A percentile compares a stretch with the other conserved stretches of the same genome.
These are phyloP conservation scores for Arthrobotrys musiformis DNA, from an alignment of 2,329 filamentous ascomycete species.

Conservation along the genomic window DNA sequence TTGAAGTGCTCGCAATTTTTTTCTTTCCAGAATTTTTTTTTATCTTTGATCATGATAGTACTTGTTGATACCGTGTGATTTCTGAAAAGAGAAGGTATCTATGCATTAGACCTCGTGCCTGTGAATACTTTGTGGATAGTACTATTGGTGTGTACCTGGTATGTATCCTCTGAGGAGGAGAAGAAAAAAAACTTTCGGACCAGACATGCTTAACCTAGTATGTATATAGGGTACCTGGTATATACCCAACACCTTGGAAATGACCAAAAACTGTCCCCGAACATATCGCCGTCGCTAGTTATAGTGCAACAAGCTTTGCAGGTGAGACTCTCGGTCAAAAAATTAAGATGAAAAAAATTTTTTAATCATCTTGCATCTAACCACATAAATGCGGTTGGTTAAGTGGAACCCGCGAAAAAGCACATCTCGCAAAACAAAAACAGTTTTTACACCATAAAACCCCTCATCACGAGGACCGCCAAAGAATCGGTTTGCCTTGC, in stretches of 20 bases:
- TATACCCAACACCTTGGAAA: constrained; percentile 14
- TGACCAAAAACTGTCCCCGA: neutral
- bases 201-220: neutral
- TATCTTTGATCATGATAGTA: neutral
- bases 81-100: constrained; percentile 34
- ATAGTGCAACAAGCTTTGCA: neutral
- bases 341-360: neutral
- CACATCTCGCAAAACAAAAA: too few species aligned
- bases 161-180: neutral
- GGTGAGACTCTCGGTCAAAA: neutral
- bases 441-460: too few species aligned
- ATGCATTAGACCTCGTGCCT: constrained; percentile 28
- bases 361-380: constrained; percentile 12
- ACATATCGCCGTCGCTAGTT: constrained; percentile 41
- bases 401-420: constrained; percentile 16
- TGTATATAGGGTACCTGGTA: constrained; percentile 2
- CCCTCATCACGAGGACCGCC: constrained; percentile 39
- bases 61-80: neutral
- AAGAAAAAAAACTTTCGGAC: constrained; percentile 1
- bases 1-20: neutral
- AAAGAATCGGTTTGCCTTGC: constrained; percentile 23
- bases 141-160: too few species aligned
- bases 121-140: neutral
- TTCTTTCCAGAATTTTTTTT: neutral
- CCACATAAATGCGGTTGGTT: neutral